A percentile compares a stretch with the other conserved stretches of the same genome.
Evolutionary conservation across 1,284 basidiomycete genomes (phyloP).

Genomic region (Rhizoctonia solani): DNA sequence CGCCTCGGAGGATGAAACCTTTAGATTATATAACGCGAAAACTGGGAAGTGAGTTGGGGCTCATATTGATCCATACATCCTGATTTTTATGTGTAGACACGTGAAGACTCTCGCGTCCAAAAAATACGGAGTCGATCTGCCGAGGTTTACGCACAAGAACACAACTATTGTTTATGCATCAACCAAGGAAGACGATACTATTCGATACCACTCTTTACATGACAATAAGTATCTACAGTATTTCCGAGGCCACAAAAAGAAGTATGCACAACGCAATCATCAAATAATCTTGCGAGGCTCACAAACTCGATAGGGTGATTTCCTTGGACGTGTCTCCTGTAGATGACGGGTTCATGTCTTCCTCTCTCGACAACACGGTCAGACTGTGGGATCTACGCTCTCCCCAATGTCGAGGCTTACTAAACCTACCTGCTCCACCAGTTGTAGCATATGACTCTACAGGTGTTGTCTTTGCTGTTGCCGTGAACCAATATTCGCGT

Average conservation of each 20-base stretch:
- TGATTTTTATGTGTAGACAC: constrained; percentile 55
- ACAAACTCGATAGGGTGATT: constrained; percentile 56
- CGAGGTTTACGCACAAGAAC: constrained; percentile 91
- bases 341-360: constrained; percentile 95
- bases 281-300: background rate
- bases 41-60: constrained; percentile 81
- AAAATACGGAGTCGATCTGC: constrained; percentile 95
- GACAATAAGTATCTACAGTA: constrained; percentile 96
- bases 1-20: constrained; percentile 90
- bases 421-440: constrained; percentile 72
- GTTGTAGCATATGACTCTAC: constrained; percentile 89
- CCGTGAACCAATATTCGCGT: constrained; percentile 80
- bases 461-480: constrained; percentile 92
- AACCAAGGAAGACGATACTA: constrained; percentile 93
- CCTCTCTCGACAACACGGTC: constrained; percentile 92
- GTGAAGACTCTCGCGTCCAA: constrained; percentile 84
- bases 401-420: constrained; percentile 71
- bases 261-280: constrained; percentile 41
- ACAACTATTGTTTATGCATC: constrained; percentile 87
- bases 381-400: constrained; percentile 93
- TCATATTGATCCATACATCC: constrained; percentile 39
- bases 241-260: constrained; percentile 90
- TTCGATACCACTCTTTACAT: constrained; percentile 93
- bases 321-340: constrained; percentile 91
- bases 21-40: constrained; percentile 86